phyloP scores from a whole-genome alignment of 2,329 filamentous ascomycete genomes.

The Davidsoniella eucalypti region DNA sequence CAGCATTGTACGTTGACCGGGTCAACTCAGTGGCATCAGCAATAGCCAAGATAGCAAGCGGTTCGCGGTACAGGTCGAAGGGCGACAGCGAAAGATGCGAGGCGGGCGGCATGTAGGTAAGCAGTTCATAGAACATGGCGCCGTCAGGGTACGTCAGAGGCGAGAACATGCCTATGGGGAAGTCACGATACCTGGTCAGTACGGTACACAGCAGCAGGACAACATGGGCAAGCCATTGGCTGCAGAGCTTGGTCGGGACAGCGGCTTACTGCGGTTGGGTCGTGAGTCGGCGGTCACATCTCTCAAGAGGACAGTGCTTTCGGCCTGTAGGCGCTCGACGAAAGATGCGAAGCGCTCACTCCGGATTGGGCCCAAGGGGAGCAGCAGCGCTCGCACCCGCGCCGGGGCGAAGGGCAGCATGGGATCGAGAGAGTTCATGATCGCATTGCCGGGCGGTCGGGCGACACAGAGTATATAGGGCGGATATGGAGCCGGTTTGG shows the following conservation, averaged over 20 bases:
- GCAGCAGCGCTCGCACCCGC: slow-evolving; percentile 70
- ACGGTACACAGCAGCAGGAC: neutral
- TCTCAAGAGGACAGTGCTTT: slow-evolving; percentile 68
- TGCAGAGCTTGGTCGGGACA: neutral
- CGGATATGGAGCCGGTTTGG: neutral
- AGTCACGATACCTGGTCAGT: neutral
- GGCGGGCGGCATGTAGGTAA: slow-evolving; percentile 60
- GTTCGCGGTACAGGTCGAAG: slow-evolving; percentile 80
- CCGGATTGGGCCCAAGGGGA: slow-evolving; percentile 77
- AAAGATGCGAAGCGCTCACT: slow-evolving; percentile 65
- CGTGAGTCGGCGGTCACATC: slow-evolving; percentile 75
- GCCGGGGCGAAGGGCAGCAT: slow-evolving; percentile 83
- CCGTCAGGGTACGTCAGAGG: slow-evolving; percentile 76
- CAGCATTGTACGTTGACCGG: slow-evolving; percentile 34
- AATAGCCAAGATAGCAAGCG: slow-evolving; percentile 67
- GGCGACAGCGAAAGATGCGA: slow-evolving; percentile 68
- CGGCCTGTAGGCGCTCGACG: slow-evolving; percentile 57
- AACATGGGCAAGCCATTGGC: neutral
- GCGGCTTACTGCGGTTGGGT: slow-evolving; percentile 61
- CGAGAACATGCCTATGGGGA: slow-evolving; percentile 67
- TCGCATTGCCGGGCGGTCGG: slow-evolving; percentile 26
- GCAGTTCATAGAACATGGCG: slow-evolving; percentile 74
- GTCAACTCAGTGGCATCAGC: slow-evolving; percentile 62
- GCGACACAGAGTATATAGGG: neutral
- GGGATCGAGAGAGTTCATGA: slow-evolving; percentile 66